Evolutionary conservation across 1,139 yeast species (phyloP).

Genomic region (Candida pseudocylindracea): DNA sequence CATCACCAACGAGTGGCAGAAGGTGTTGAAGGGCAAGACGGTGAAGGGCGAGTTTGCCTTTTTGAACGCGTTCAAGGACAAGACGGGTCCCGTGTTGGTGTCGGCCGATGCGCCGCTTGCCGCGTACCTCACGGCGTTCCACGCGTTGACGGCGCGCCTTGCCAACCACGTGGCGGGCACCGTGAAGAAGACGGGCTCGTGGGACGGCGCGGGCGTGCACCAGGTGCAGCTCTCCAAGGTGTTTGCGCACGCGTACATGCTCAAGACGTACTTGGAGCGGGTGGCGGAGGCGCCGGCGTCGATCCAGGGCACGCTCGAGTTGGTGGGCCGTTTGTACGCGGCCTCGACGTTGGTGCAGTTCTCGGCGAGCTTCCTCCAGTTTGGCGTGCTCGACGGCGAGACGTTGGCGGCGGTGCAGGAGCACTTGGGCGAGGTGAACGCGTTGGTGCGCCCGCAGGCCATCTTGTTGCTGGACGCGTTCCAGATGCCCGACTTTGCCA

Average conservation of each 20-base stretch:
- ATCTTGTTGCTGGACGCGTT: constrained; percentile 5
- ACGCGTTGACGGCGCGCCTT: constrained; percentile 1
- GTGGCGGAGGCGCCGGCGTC: background rate
- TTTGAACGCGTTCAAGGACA: constrained; percentile 1
- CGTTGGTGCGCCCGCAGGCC: constrained; percentile 3
- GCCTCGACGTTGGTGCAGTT: constrained; percentile 1
- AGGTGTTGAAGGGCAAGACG: constrained; percentile 2
- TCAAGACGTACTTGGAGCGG: constrained; percentile 3
- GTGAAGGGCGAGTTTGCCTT: constrained; percentile 3
- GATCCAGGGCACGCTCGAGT: constrained; percentile 1
- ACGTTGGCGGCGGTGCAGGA: constrained; percentile 3
- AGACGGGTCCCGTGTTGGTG: background rate
- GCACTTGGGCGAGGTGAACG: constrained; percentile 2
- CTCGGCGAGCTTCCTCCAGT: background rate
- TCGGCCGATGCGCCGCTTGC: background rate
- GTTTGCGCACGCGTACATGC: constrained; percentile 4
- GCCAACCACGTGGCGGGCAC: constrained; percentile 1
- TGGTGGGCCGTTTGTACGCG: constrained; percentile 3
- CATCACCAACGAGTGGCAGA: constrained; percentile 3
- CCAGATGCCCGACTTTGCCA: constrained; percentile 4
- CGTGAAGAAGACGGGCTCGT: constrained; percentile 2
- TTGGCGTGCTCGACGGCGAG: constrained; percentile 2
- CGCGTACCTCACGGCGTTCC: background rate
- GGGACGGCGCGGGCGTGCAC: constrained; percentile 4
- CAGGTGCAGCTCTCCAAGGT: constrained; percentile 5